Evolutionary conservation across 805 yeast genomes (phyloP), one percentile per base, ranked within the genome.

Genomic region (Sporopachydermia quercuum): DNA sequence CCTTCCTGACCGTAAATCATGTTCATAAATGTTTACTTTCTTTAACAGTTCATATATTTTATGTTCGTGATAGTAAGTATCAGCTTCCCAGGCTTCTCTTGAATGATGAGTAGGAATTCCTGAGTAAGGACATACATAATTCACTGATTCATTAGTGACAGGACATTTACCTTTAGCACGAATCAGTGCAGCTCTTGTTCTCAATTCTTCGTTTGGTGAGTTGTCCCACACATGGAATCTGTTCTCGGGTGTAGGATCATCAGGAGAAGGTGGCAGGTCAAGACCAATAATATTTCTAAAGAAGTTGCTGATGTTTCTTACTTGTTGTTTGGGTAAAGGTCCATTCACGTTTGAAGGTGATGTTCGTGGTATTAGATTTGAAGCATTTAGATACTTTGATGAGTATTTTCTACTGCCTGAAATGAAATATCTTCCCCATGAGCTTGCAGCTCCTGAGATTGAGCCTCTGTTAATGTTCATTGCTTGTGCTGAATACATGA

Each of bases 21-120:
- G 97, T 59, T 91, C 98, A 58, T 78, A 89, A 39, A 83, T 73
- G 59, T 91, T 91, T 35, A 84, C 96, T 61, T 81, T 80, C 52
- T 78, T 80, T 63, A 91, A 70, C 36, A 73, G 60, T 52, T 85
- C 83, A 57, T 81, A 82, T 46, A 66, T 73, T 49, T 76, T 71
- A 17, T 72, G 54, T 16, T 62, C 52, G 51, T 84, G 96, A 56
- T 87, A 87, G 16, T 71, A 74, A 4, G 53, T 63, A 56, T 91
- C 97, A 41, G 63, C 60, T 51, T 77, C 78, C 95, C 96, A 91
- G 1, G 95, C 96, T 47, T 80, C 85, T 53, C 70, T 68, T 15
- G 84, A 76, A 54, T 84, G 93, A 57, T 91, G 98, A 3, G 98
- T 91, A 16, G 99, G 98, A 39, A 91, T 86, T 2, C 98, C 98